Evolutionary conservation across 1,139 yeast species (phyloP), one percentile per base, ranked within the genome.

Genomic region (Wickerhamiella infanticola): DNA sequence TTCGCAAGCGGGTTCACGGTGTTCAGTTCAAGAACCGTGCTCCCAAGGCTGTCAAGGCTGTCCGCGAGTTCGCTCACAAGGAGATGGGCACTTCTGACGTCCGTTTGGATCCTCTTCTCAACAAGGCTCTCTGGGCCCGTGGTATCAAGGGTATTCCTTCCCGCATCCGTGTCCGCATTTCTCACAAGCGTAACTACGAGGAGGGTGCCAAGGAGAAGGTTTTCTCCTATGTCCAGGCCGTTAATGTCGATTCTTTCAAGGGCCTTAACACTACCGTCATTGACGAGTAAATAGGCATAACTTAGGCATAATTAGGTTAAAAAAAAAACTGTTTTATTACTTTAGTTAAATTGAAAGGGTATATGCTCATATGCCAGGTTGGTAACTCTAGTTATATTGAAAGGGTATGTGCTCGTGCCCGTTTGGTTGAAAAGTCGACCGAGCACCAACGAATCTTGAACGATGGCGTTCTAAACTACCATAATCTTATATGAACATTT

Each of bases 111-210:
- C 98, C 98, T 69, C 84, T 79, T 73, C 79, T 93, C 74, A 93
- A 93, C 82, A 93, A 88, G 73, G 94, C 82, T 70, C 77, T 93
- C 75, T 93, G 98, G 98, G 83, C 85, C 74, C 86, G 94, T 77
- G 99, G 99, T 77, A 81, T 93, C 75, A 90, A 88, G 80, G 96
- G 96, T 75, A 94, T 85, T 66, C 95, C 94, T 71, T 76, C 75
- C 83, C 88, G 96, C 80, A 70, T 93, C 74, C 86, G 99, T 79
- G 79, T 93, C 71, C 88, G 96, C 78, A 88, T 93, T 75, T 86
- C 97, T 56, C 88, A 98, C 85, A 90, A 83, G 90, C 85, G 97
- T 79, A 90, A 90, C 79, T 97, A 93, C 73, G 98, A 90, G 77
- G 98, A 93, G 79, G 90, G 86, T 70, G 97, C 98, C 67, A 83